Conservation (phyloP, 108 stramenopile species). For the Cyclostephanos invisitatus region DNA sequence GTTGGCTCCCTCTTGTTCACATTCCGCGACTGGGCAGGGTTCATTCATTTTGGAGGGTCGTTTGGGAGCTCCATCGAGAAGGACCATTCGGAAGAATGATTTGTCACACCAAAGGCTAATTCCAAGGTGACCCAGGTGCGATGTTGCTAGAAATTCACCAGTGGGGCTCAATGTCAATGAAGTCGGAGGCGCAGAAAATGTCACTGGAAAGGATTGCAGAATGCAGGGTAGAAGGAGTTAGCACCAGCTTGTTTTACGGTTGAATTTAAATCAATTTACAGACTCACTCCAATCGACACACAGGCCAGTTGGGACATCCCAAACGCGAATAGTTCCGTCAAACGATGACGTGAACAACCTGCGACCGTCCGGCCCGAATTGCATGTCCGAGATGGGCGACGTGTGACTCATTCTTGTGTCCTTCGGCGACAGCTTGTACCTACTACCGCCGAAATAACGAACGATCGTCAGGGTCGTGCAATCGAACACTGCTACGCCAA, state of each 20-base stretch:
- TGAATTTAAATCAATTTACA: not conserved
- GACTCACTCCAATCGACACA: conserved; percentile 90
- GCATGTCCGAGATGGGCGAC: conserved; percentile 82
- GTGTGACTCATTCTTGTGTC: conserved; percentile 55
- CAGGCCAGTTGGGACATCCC: conserved; percentile 93
- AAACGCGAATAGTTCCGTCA: conserved; percentile 89
- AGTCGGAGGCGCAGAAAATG: conserved; percentile 82
- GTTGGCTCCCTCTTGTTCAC: conserved; percentile 54
- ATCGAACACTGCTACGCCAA: conserved; percentile 72
- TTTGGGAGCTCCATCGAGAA: conserved; percentile 70
- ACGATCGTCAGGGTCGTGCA: conserved; percentile 70
- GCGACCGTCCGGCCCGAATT: conserved; percentile 91
- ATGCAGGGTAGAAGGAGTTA: not conserved
- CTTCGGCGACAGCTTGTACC: conserved; percentile 1
- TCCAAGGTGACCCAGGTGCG: conserved; percentile 81
- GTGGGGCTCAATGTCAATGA: conserved; percentile 89
- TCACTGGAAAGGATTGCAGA: conserved; percentile 35
- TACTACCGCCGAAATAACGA: conserved; percentile 65
- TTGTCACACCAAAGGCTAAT: conserved; percentile 94
- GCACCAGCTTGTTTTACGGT: not conserved
- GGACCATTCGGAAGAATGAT: conserved; percentile 87
- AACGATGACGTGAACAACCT: conserved; percentile 84
- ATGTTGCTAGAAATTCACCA: conserved; percentile 96
- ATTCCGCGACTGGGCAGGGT: conserved; percentile 80
- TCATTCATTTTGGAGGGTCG: conserved; percentile 84